Conservation (phyloP, 306 rosid species). For the Gastrolobium bilobum region DNA sequence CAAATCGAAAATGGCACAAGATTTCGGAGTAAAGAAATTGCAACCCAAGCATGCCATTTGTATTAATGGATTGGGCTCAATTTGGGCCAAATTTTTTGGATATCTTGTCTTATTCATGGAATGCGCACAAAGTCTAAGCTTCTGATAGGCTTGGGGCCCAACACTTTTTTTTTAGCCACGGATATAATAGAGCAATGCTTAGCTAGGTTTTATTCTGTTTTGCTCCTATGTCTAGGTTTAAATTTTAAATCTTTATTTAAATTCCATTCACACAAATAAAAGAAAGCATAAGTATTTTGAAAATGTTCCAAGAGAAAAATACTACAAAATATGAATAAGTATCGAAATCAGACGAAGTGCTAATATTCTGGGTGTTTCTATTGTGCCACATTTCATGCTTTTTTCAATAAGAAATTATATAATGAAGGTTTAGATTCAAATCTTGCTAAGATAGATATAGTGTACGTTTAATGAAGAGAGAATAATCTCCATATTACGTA, state of each 20-base stretch:
- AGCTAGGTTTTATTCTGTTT: not conserved
- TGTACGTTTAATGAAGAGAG: not conserved
- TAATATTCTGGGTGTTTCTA: not conserved
- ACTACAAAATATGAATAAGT: not conserved
- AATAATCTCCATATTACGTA: not conserved
- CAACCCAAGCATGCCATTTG: not conserved
- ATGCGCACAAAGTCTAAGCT: not conserved
- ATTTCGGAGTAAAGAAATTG: not conserved
- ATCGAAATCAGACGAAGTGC: not conserved
- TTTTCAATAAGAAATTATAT: constrained; percentile 15
- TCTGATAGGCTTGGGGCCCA: not conserved
- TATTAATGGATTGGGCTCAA: not conserved
- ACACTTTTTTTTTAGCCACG: not conserved
- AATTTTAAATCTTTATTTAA: not conserved
- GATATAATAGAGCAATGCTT: not conserved
- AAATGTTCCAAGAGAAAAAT: not conserved
- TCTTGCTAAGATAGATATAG: not conserved
- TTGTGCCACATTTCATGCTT: constrained; percentile 1
- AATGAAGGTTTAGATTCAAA: not conserved
- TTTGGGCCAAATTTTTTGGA: not conserved
- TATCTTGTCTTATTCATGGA: not conserved
- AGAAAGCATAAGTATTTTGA: not conserved
- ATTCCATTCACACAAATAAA: not conserved
- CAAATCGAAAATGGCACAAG: not conserved
- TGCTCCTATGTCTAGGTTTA: not conserved